These are phyloP conservation scores for Tillandsia leiboldiana DNA, from an alignment of 176 grass and related monocot genomes.

Conservation along the genomic window DNA sequence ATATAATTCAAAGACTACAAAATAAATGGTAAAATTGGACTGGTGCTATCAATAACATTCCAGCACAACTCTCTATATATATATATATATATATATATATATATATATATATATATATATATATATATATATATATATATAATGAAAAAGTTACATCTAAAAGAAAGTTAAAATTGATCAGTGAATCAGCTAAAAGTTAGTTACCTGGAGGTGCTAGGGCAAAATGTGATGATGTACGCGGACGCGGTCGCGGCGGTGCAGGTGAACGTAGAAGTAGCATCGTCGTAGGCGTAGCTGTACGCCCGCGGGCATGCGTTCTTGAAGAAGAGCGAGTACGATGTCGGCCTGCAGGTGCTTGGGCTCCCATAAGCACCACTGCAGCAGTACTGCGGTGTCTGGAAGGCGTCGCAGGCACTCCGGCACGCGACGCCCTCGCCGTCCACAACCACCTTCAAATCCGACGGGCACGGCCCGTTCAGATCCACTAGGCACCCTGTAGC, in stretches of 20 bases:
- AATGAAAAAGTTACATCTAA: too few species aligned
- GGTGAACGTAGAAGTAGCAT: conserved; percentile 61
- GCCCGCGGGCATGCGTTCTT: conserved; percentile 49
- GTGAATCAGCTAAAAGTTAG: not conserved
- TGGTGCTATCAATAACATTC: too few species aligned
- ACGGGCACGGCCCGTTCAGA: conserved; percentile 43
- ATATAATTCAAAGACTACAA: too few species aligned
- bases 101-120: too few species aligned
- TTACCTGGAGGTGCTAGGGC: conserved; percentile 53
- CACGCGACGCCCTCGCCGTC: conserved; percentile 39
- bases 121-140: too few species aligned
- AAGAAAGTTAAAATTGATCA: not conserved
- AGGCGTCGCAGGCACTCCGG: conserved; percentile 72
- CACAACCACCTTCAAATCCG: conserved; percentile 29
- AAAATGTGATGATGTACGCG: conserved; percentile 59
- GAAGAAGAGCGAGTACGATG: conserved; percentile 45
- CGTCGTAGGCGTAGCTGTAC: conserved; percentile 47
- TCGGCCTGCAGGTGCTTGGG: conserved; percentile 45
- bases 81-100: too few species aligned
- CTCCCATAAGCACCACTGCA: conserved; percentile 47
- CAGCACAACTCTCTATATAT: too few species aligned
- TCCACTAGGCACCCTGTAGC: conserved; percentile 50
- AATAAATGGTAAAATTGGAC: too few species aligned
- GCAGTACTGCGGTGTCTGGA: conserved; percentile 39
- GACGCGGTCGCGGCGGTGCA: conserved; percentile 33